Conservation (phyloP, 352 stramenopile species). For the Blastocystis sp. region DNA sequence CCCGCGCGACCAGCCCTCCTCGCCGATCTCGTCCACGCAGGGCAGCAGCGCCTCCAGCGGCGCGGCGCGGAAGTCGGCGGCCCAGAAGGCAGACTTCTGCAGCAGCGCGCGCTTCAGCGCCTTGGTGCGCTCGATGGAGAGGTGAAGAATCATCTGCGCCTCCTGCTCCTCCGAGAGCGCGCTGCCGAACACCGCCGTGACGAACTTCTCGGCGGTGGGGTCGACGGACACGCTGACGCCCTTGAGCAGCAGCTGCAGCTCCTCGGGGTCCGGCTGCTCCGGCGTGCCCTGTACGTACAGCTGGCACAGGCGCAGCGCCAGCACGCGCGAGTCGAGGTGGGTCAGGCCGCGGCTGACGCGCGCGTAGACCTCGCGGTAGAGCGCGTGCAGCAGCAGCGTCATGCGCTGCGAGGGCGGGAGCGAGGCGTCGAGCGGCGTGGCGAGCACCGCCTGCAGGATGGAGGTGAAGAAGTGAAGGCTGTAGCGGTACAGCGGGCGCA, state of each 20-base stretch:
- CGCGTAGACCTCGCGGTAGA: conserved; percentile 87
- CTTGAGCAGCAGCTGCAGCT: conserved; percentile 83
- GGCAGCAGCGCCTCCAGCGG: conserved; percentile 39
- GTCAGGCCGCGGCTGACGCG: conserved; percentile 88
- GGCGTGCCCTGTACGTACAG: conserved; percentile 73
- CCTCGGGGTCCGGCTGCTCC: conserved; percentile 73
- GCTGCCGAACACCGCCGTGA: conserved; percentile 51
- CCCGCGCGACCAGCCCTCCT: conserved; percentile 73
- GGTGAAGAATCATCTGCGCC: conserved; percentile 23
- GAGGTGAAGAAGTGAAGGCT: conserved; percentile 93
- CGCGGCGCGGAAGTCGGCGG: conserved; percentile 78
- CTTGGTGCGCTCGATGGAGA: conserved; percentile 47
- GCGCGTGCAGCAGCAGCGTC: conserved; percentile 76
- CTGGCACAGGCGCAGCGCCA: conserved; percentile 87
- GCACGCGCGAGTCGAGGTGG: conserved; percentile 96
- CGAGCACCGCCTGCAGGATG: conserved; percentile 87
- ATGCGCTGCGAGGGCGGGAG: conserved; percentile 72
- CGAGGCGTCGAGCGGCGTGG: not conserved
- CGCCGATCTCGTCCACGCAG: conserved; percentile 75
- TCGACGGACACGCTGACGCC: conserved; percentile 73
- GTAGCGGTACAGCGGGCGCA: conserved; percentile 98
- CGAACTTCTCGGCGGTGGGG: conserved; percentile 68
- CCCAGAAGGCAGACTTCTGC: conserved; percentile 72
- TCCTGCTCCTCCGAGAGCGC: conserved; percentile 46
- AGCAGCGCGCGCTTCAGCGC: conserved; percentile 56